phyloP scores from a whole-genome alignment of 2,329 filamentous ascomycete species.

The Sphaceloma murrayae region DNA sequence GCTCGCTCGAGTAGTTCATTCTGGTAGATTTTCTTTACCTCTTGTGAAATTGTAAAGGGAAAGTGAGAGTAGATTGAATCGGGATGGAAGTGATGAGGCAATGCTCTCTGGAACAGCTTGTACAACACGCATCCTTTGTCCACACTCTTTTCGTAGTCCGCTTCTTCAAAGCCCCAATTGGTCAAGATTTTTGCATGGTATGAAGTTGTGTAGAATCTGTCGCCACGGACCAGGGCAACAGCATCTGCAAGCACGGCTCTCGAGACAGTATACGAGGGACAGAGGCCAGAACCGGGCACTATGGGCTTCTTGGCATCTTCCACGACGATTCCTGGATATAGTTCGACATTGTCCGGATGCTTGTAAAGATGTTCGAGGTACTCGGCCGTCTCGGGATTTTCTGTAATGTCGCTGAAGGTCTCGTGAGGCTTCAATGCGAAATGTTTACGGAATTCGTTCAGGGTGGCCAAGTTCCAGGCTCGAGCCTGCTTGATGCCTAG shows the following conservation, averaged over 20 bases:
- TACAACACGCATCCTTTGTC: constrained; percentile 44
- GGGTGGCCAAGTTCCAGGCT: constrained; percentile 50
- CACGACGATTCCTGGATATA: constrained; percentile 59
- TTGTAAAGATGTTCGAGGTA: constrained; percentile 51
- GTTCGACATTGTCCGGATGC: constrained; percentile 56
- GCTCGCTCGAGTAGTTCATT: constrained; percentile 32
- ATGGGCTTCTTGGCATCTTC: constrained; percentile 47
- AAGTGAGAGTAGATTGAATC: constrained; percentile 44
- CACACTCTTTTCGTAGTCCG: constrained; percentile 35
- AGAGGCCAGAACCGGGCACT: constrained; percentile 44
- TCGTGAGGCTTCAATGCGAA: constrained; percentile 50
- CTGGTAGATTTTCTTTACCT: constrained; percentile 33
- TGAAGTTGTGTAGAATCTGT: constrained; percentile 48
- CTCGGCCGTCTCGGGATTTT: constrained; percentile 46
- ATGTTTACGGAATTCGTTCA: constrained; percentile 57
- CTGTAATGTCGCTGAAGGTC: constrained; percentile 51
- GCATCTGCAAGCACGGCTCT: constrained; percentile 52
- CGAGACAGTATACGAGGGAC: constrained; percentile 45
- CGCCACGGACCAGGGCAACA: constrained; percentile 48
- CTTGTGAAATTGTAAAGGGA: constrained; percentile 38
- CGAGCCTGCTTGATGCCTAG: constrained; percentile 54
- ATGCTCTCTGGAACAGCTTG: constrained; percentile 42
- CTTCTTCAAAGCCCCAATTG: constrained; percentile 41
- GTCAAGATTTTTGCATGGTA: constrained; percentile 31
- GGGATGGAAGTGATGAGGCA: constrained; percentile 41